These are phyloP conservation scores for Naematelia aurantialba DNA, from an alignment of 768 basidiomycete species.

Conservation along the genomic window DNA sequence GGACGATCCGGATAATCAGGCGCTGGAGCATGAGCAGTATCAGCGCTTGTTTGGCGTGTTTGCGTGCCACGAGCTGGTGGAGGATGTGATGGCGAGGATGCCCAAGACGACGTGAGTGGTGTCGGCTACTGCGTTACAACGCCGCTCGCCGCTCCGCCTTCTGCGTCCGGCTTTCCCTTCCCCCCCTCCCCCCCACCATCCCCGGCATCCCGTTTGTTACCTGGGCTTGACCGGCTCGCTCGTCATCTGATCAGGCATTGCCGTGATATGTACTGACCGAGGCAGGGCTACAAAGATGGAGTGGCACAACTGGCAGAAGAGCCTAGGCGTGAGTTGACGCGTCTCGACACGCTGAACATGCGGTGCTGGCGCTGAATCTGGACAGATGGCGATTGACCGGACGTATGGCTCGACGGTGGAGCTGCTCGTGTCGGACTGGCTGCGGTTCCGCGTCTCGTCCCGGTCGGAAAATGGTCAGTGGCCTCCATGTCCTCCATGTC, in stretches of 20 bases:
- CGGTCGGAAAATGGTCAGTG: constrained; percentile 22
- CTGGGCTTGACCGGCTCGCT: neutral
- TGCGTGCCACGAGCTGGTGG: constrained; percentile 34
- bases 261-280: neutral
- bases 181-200: neutral
- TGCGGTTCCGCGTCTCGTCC: constrained; percentile 22
- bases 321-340: constrained; percentile 22
- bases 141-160: neutral
- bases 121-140: neutral
- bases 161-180: neutral
- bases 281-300: constrained; percentile 45
- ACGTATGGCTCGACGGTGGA: constrained; percentile 65
- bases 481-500: neutral
- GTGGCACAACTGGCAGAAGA: constrained; percentile 46
- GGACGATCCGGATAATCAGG: constrained; percentile 26
- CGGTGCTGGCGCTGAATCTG: constrained; percentile 1
- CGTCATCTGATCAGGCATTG: neutral
- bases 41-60: constrained; percentile 38
- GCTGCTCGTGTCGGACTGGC: constrained; percentile 57
- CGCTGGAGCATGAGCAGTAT: constrained; percentile 39
- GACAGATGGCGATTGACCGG: constrained; percentile 58
- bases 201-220: neutral
- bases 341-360: neutral
- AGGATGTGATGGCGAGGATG: constrained; percentile 28
- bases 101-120: constrained; percentile 38